Evolutionary conservation across 2,329 filamentous ascomycete species (phyloP).

Genomic region (Fusarium incarnatum): DNA sequence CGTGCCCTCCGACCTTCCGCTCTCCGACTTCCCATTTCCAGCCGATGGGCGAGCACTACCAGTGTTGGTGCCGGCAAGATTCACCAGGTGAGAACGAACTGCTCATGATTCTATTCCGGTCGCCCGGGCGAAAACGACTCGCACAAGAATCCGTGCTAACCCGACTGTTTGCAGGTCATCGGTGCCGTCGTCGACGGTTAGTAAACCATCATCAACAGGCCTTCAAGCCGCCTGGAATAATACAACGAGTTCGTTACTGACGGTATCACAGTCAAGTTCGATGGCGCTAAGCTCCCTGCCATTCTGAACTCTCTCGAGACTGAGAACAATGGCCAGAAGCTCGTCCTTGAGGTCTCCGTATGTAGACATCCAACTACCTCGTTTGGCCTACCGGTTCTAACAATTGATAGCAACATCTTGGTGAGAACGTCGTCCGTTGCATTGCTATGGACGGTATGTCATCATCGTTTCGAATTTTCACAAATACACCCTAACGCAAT

Average conservation of each 20-base stretch:
- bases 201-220: conserved; percentile 54
- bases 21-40: conserved; percentile 66
- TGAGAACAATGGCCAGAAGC: conserved; percentile 90
- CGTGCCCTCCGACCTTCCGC: conserved; percentile 68
- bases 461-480: conserved; percentile 35
- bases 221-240: conserved; percentile 17
- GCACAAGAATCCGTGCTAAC: conserved; percentile 38
- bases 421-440: conserved; percentile 98
- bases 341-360: conserved; percentile 97
- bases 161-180: conserved; percentile 77
- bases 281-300: conserved; percentile 88
- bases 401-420: conserved; percentile 89
- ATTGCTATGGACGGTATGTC: conserved; percentile 99
- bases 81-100: conserved; percentile 67
- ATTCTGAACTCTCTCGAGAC: conserved; percentile 98
- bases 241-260: conserved; percentile 40
- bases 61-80: conserved; percentile 74
- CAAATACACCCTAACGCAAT: conserved; percentile 23
- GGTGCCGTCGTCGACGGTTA: conserved; percentile 98
- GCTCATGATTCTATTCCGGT: conserved; percentile 37
- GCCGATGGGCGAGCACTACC: conserved; percentile 69
- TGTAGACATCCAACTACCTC: conserved; percentile 46
- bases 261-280: conserved; percentile 86
- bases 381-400: conserved; percentile 50
- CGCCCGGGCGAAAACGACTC: conserved; percentile 33